Evolutionary conservation across 768 basidiomycete species (phyloP).

Genomic region (Boletus huronensis): DNA sequence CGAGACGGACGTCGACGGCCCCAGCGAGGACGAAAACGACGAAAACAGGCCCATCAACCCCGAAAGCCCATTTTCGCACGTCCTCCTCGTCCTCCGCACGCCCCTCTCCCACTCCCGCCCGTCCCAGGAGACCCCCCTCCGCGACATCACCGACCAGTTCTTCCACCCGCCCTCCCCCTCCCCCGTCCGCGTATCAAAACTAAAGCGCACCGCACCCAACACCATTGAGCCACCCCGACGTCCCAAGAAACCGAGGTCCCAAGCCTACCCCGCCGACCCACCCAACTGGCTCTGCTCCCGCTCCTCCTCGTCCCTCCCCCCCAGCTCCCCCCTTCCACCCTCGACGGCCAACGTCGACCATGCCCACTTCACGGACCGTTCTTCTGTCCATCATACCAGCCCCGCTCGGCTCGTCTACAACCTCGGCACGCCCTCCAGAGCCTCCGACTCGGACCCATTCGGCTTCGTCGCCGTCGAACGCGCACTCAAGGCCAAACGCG

Average conservation of each 20-base stretch:
- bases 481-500: constrained; percentile 44
- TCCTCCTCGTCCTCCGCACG: constrained; percentile 17
- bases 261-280: constrained; percentile 30
- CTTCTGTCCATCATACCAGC: too few relatives aligned
- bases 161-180: constrained; percentile 34
- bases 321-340: constrained; percentile 31
- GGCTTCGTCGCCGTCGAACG: constrained; percentile 55
- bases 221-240: constrained; percentile 28
- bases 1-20: constrained; percentile 21
- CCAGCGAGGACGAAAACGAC: constrained; percentile 12
- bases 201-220: constrained; percentile 10
- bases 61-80: constrained; percentile 5
- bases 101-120: constrained; percentile 21
- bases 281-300: constrained; percentile 29
- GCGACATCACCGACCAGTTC: constrained; percentile 34
- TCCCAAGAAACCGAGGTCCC: constrained; percentile 32
- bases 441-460: constrained; percentile 49
- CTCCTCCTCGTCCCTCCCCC: constrained; percentile 32
- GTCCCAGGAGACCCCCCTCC: constrained; percentile 23
- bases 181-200: constrained; percentile 24
- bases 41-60: background rate
- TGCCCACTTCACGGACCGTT: background rate
- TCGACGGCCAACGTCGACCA: constrained; percentile 20
- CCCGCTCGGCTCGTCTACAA: constrained; percentile 18
- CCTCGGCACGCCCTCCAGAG: constrained; percentile 20